Evolutionary conservation across 192 early-diverging fungal genomes (phyloP).

Genomic region (Rhizophagus prolifer): DNA sequence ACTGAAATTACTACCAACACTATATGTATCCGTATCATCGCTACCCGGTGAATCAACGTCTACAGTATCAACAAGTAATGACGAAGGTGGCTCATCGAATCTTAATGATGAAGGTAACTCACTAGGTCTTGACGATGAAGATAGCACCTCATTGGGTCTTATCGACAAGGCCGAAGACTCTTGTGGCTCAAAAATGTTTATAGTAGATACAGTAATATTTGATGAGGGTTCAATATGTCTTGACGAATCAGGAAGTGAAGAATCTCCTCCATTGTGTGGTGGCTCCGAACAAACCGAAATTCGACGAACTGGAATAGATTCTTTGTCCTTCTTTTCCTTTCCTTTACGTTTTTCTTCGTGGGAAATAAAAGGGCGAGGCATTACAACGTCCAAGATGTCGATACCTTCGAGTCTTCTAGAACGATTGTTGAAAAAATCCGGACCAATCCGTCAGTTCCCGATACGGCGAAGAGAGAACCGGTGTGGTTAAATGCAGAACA

Average conservation of each 20-base stretch:
- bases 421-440: slow-evolving; percentile 75
- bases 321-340: not conserved
- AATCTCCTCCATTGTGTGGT: not conserved
- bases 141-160: no score
- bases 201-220: not conserved
- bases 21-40: not conserved
- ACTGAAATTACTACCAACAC: slow-evolving; percentile 7
- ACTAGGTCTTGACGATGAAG: no score
- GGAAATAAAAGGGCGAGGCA: not conserved
- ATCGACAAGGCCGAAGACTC: not conserved
- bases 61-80: no score
- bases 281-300: not conserved
- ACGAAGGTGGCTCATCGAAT: not conserved
- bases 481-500: slow-evolving; percentile 75
- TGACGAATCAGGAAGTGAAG: not conserved
- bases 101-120: not conserved
- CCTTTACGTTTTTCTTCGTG: not conserved
- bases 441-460: slow-evolving; percentile 74
- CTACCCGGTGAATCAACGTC: not conserved
- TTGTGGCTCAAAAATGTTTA: not conserved
- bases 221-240: not conserved
- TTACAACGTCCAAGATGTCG: not conserved
- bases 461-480: slow-evolving; percentile 76
- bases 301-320: not conserved
- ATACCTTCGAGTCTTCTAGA: slow-evolving; percentile 33